Percentiles rank a stretch among this genome's conserved stretches.
phyloP scores from a whole-genome alignment of 2,329 filamentous ascomycete species.

The Didymosphaeria variabile region DNA sequence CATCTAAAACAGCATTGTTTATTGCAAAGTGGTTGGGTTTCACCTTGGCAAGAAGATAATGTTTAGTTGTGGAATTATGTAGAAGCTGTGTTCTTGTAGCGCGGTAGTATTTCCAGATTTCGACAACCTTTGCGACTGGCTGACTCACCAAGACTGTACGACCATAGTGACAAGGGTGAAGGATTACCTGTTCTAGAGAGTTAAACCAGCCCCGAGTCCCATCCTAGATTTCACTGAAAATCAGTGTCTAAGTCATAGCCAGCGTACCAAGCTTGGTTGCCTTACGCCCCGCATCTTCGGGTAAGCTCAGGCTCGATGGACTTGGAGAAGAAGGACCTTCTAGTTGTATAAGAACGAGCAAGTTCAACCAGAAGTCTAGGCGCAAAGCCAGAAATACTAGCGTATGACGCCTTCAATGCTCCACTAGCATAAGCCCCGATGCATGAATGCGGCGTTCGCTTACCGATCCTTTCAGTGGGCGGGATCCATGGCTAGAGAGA shows the following conservation, averaged over 20 bases:
- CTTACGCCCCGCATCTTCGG: background rate
- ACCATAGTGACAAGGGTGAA: background rate
- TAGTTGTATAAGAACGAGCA: background rate
- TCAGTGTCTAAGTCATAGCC: background rate
- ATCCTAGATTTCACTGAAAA: background rate
- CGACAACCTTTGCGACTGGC: no score
- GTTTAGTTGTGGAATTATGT: no score
- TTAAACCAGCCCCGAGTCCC: background rate
- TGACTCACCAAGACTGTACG: no score
- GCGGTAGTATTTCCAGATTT: no score
- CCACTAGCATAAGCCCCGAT: no score
- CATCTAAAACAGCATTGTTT: no score
- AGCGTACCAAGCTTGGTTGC: background rate
- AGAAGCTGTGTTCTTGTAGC: no score
- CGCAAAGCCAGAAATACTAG: background rate
- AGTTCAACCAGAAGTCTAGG: background rate
- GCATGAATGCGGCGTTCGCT: background rate
- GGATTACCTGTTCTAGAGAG: background rate
- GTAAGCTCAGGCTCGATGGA: background rate
- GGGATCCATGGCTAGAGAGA: background rate
- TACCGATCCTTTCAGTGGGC: background rate
- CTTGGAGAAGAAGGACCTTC: background rate
- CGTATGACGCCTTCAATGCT: no score
- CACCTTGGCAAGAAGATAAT: no score
- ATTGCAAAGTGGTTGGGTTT: no score